A percentile compares a stretch with the other conserved stretches of the same genome.
These are phyloP conservation scores for Pseudogymnoascus sp. DNA, from an alignment of 2,329 filamentous ascomycete species.

Conservation along the genomic window DNA sequence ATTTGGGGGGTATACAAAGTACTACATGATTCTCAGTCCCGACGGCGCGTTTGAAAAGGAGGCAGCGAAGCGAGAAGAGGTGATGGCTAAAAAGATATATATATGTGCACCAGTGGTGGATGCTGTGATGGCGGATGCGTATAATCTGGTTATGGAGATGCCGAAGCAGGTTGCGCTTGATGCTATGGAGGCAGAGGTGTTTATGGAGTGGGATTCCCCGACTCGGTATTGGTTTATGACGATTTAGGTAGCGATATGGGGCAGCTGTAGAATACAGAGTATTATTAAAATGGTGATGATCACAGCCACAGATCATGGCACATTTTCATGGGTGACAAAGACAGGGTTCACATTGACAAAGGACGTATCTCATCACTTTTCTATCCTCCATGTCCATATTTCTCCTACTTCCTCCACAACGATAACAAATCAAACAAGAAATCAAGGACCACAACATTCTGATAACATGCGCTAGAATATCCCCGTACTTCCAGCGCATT, in stretches of 20 bases:
- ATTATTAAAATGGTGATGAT: neutral
- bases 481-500: too few relatives aligned
- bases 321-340: neutral
- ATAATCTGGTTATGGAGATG: constrained; percentile 33
- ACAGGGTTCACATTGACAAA: neutral
- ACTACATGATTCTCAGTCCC: constrained; percentile 29
- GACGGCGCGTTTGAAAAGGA: constrained; percentile 15
- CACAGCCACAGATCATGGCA: neutral
- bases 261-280: neutral
- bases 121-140: constrained; percentile 29
- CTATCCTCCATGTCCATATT: neutral
- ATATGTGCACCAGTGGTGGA: constrained; percentile 32
- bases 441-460: neutral
- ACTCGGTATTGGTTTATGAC: constrained; percentile 36
- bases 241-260: neutral
- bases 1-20: constrained; percentile 18
- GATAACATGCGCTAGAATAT: neutral
- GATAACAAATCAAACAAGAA: too few relatives aligned
- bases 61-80: constrained; percentile 14
- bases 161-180: constrained; percentile 29
- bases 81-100: constrained; percentile 20
- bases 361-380: neutral
- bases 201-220: constrained; percentile 35
- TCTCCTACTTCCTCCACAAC: neutral
- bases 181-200: constrained; percentile 34